Evolutionary conservation across 768 basidiomycete species (phyloP).

Genomic region (Kwoniella heveanensis): DNA sequence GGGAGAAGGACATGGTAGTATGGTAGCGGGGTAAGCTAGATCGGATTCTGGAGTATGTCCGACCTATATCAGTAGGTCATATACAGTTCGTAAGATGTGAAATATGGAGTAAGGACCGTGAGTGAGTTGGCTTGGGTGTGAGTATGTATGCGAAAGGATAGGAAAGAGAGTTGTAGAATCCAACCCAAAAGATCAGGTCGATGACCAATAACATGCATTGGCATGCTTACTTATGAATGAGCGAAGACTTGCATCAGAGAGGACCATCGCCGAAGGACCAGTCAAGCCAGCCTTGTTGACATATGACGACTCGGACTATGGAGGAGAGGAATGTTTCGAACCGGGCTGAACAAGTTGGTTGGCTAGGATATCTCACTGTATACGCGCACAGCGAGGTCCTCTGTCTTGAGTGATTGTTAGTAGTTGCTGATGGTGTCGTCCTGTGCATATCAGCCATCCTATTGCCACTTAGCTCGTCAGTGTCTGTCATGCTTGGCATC

Average conservation of each 20-base stretch:
- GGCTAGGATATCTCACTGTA: neutral
- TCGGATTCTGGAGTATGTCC: too few relatives aligned
- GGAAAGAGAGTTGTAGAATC: too few relatives aligned
- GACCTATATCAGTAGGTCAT: too few relatives aligned
- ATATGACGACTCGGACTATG: neutral
- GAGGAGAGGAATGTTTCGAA: conserved; percentile 11
- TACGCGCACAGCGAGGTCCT: too few relatives aligned
- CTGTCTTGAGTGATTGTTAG: neutral
- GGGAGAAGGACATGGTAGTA: conserved; percentile 19
- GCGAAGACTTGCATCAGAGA: too few relatives aligned
- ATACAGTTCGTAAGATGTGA: neutral
- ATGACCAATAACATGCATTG: neutral
- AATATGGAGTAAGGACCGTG: neutral
- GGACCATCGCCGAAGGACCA: too few relatives aligned
- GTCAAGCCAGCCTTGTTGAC: conserved; percentile 3
- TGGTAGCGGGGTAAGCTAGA: too few relatives aligned
- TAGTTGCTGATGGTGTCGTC: neutral
- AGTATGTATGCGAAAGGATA: neutral
- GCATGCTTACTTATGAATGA: neutral
- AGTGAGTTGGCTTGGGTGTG: neutral
- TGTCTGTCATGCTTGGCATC: too few relatives aligned
- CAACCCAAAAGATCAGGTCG: neutral
- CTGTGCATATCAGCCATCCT: conserved; percentile 4
- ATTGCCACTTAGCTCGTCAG: too few relatives aligned
- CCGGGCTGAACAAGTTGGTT: conserved; percentile 4